Evolutionary conservation across 306 rosid genomes (phyloP).

Genomic region (Fagus sylvatica): DNA sequence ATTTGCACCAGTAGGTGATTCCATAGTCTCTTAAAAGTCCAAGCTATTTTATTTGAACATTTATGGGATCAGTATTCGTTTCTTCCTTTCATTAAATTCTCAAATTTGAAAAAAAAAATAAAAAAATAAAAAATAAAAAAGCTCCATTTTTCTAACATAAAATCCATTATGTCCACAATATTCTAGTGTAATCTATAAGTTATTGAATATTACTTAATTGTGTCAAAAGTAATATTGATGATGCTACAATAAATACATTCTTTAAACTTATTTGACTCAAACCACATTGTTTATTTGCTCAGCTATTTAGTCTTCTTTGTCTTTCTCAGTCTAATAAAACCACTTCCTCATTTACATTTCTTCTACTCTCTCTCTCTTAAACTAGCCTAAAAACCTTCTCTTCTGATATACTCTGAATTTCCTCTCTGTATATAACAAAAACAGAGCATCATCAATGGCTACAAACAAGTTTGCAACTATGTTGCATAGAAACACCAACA

Average conservation of each 20-base stretch:
- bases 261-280: constrained; percentile 48
- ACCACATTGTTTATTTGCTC: constrained; percentile 18
- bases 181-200: constrained; percentile 1
- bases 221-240: constrained; percentile 9
- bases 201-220: constrained; percentile 7
- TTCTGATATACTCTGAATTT: constrained; percentile 7
- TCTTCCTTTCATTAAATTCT: neutral
- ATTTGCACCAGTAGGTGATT: neutral
- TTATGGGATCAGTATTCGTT: neutral
- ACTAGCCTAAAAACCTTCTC: constrained; percentile 16
- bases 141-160: neutral
- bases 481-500: constrained; percentile 83
- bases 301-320: constrained; percentile 24
- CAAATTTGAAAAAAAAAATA: neutral
- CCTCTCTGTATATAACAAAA: constrained; percentile 53
- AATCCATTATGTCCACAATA: constrained; percentile 10
- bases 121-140: constrained; percentile 2
- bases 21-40: neutral
- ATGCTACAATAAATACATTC: constrained; percentile 33
- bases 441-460: constrained; percentile 69
- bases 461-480: constrained; percentile 89
- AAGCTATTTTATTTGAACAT: neutral
- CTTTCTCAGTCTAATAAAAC: constrained; percentile 43
- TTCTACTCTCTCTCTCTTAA: constrained; percentile 17
- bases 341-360: constrained; percentile 32